Percentiles rank a stretch among this genome's conserved stretches.
These are phyloP conservation scores for Trametes maxima DNA, from an alignment of 768 basidiomycete genomes.

Conservation along the genomic window DNA sequence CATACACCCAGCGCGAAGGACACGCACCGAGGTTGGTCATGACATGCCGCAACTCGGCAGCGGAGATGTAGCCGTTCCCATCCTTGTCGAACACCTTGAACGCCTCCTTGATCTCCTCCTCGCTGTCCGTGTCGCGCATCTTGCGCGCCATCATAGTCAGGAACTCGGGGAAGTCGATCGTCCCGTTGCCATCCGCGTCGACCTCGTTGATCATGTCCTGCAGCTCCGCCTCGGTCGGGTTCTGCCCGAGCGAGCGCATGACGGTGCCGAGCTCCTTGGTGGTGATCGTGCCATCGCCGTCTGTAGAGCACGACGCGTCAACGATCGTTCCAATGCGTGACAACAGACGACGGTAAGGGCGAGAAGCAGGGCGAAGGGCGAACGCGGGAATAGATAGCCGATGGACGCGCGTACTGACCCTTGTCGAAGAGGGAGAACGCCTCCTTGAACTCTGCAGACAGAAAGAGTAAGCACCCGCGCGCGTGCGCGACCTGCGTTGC, in stretches of 20 bases:
- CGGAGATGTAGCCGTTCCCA: slow-evolving; percentile 86
- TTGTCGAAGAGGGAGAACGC: slow-evolving; percentile 98
- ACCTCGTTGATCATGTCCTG: slow-evolving; percentile 98
- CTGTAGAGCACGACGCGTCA: slow-evolving; percentile 40
- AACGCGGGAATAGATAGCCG: slow-evolving; percentile 7
- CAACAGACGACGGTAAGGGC: not conserved
- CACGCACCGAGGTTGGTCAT: slow-evolving; percentile 85
- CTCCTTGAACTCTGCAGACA: slow-evolving; percentile 90
- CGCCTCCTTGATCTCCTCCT: slow-evolving; percentile 95
- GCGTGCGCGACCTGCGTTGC: not conserved
- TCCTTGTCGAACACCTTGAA: slow-evolving; percentile 99
- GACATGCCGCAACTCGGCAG: slow-evolving; percentile 85
- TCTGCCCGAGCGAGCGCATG: slow-evolving; percentile 92
- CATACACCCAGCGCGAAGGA: not conserved
- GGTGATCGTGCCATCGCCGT: slow-evolving; percentile 93
- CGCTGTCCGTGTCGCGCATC: slow-evolving; percentile 90
- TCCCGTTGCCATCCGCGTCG: slow-evolving; percentile 85
- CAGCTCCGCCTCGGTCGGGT: slow-evolving; percentile 88
- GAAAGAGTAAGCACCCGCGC: slow-evolving; percentile 4
- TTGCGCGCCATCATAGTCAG: slow-evolving; percentile 84
- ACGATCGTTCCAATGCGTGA: not conserved
- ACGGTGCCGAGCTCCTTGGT: slow-evolving; percentile 89
- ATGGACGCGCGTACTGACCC: slow-evolving; percentile 49
- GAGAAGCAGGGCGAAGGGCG: slow-evolving; percentile 5
- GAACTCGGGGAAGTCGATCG: slow-evolving; percentile 83